These are phyloP conservation scores for Cladophialophora exuberans DNA, from an alignment of 2,329 filamentous ascomycete species.

Conservation along the genomic window DNA sequence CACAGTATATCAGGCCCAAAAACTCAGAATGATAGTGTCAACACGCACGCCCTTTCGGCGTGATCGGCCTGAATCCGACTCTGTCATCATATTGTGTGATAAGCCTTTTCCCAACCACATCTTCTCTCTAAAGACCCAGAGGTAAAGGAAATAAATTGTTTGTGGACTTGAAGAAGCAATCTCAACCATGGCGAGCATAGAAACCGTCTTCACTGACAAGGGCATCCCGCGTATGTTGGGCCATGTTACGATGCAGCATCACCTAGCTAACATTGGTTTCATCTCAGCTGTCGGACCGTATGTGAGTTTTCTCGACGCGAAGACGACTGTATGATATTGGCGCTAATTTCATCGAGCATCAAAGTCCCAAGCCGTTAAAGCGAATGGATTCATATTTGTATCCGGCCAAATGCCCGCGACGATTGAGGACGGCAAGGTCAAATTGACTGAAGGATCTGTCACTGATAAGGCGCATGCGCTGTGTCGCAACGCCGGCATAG, in stretches of 20 bases:
- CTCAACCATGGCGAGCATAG: background rate
- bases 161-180: too few relatives aligned
- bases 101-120: too few relatives aligned
- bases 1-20: too few relatives aligned
- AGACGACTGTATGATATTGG: background rate
- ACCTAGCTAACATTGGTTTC: background rate
- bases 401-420: constrained; percentile 52
- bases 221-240: constrained; percentile 3
- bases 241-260: background rate
- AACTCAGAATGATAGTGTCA: too few relatives aligned
- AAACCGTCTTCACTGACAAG: constrained; percentile 5
- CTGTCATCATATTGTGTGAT: too few relatives aligned
- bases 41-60: too few relatives aligned
- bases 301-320: background rate
- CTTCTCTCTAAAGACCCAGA: too few relatives aligned
- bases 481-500: constrained; percentile 55
- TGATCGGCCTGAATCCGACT: too few relatives aligned
- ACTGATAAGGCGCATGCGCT: constrained; percentile 9
- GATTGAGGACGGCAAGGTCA: constrained; percentile 18
- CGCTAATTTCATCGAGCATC: background rate
- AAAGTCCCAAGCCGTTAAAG: constrained; percentile 64
- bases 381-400: constrained; percentile 69
- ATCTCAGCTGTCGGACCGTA: constrained; percentile 1
- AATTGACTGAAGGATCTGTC: constrained; percentile 13
- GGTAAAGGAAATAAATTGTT: too few relatives aligned